These are phyloP conservation scores for Fusarium nisikadoi DNA, from an alignment of 2,329 filamentous ascomycete genomes.

Conservation along the genomic window DNA sequence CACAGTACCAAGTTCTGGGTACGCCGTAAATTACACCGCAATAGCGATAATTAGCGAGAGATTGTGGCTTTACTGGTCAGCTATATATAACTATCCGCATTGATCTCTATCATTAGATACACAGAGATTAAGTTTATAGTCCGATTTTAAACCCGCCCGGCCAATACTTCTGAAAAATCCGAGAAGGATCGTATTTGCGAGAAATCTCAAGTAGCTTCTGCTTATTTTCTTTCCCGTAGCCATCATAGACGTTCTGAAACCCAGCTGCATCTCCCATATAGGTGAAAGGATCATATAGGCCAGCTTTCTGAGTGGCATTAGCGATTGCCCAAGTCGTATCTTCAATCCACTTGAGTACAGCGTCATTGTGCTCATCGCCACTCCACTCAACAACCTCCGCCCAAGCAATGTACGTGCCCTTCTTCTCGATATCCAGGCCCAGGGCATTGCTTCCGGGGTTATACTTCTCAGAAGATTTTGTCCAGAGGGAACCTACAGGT, in stretches of 20 bases:
- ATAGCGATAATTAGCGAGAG: no score
- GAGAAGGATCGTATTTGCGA: slow-evolving; percentile 21
- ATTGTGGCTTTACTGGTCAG: no score
- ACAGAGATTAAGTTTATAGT: not conserved
- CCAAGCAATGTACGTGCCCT: slow-evolving; percentile 32
- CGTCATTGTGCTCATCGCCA: slow-evolving; percentile 21
- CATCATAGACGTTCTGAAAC: slow-evolving; percentile 18
- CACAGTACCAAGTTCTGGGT: no score
- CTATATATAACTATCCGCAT: no score
- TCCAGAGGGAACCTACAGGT: slow-evolving; percentile 20
- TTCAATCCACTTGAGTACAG: slow-evolving; percentile 23
- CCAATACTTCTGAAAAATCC: slow-evolving; percentile 24
- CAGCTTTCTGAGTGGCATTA: slow-evolving; percentile 24
- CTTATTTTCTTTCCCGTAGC: slow-evolving; percentile 20
- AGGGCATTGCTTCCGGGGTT: slow-evolving; percentile 20
- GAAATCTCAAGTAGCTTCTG: slow-evolving; percentile 11
- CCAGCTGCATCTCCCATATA: slow-evolving; percentile 34
- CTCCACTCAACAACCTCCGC: slow-evolving; percentile 35
- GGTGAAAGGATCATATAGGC: slow-evolving; percentile 16
- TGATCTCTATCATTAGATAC: no score
- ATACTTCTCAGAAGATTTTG: slow-evolving; percentile 6
- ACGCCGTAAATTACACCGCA: no score
- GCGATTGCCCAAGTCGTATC: slow-evolving; percentile 22
- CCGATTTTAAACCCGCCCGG: slow-evolving; percentile 27
- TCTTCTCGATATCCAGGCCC: slow-evolving; percentile 14